A percentile compares a stretch with the other conserved stretches of the same genome.
These are phyloP conservation scores for Tuber calosporum DNA, from an alignment of 495 filamentous ascomycete species.

Conservation along the genomic window DNA sequence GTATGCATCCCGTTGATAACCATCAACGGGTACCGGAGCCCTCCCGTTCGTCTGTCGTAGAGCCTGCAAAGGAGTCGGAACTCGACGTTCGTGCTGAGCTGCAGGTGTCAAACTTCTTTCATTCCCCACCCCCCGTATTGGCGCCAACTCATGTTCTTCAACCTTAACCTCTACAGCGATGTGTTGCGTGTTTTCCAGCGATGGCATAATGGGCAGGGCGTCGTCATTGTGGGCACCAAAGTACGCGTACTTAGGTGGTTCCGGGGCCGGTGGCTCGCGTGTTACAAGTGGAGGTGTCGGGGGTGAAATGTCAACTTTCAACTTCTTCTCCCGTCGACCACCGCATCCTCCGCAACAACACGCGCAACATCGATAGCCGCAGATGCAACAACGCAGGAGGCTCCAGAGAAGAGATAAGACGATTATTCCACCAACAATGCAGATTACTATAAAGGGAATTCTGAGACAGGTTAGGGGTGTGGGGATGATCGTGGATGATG, in stretches of 20 bases:
- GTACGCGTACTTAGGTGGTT: slow-evolving; percentile 36
- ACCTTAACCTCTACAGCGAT: slow-evolving; percentile 27
- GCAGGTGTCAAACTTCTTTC: background rate
- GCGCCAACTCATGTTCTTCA: slow-evolving; percentile 30
- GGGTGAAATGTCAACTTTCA: slow-evolving; percentile 12
- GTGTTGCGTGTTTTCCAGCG: slow-evolving; percentile 16
- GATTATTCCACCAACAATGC: slow-evolving; percentile 29
- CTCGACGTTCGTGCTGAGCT: slow-evolving; percentile 3
- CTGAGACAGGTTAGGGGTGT: slow-evolving; percentile 8
- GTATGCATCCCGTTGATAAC: slow-evolving; percentile 13
- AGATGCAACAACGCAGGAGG: slow-evolving; percentile 35
- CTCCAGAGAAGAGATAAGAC: slow-evolving; percentile 32
- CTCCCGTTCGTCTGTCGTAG: background rate
- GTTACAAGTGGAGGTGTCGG: slow-evolving; percentile 9
- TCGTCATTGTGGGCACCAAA: slow-evolving; percentile 26
- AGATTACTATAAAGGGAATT: slow-evolving; percentile 39
- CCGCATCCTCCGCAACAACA: slow-evolving; percentile 39
- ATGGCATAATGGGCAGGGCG: slow-evolving; percentile 35
- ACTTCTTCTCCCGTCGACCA: slow-evolving; percentile 13
- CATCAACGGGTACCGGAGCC: background rate
- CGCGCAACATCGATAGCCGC: slow-evolving; percentile 35
- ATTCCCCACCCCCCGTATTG: slow-evolving; percentile 5
- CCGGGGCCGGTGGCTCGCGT: slow-evolving; percentile 25
- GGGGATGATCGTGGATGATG: background rate
- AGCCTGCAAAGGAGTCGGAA: background rate